Evolutionary conservation across 2,329 filamentous ascomycete species (phyloP).

Genomic region (Epichloe glyceriae): DNA sequence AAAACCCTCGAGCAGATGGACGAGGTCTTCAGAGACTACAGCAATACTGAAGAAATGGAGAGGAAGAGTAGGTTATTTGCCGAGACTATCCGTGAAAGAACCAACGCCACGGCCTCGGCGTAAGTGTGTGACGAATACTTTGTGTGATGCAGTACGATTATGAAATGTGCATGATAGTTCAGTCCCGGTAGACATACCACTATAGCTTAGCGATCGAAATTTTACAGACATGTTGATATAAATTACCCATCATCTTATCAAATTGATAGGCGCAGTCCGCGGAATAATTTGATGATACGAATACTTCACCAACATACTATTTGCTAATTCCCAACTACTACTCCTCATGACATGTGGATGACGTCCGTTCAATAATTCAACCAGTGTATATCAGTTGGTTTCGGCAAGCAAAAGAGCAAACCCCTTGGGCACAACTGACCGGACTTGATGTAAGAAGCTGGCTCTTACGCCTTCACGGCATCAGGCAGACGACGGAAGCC

Average conservation of each 20-base stretch:
- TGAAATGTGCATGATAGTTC: neutral
- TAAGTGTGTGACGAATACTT: neutral
- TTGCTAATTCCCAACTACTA: neutral
- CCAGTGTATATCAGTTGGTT: neutral
- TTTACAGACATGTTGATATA: neutral
- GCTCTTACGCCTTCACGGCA: conserved; percentile 4
- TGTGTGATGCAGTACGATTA: neutral
- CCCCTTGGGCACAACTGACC: too few relatives aligned
- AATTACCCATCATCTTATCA: too few relatives aligned
- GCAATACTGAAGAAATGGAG: conserved; percentile 11
- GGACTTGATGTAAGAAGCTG: too few relatives aligned
- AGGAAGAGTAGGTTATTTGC: conserved; percentile 3
- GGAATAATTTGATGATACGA: neutral
- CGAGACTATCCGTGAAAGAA: conserved; percentile 2
- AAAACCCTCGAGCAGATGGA: conserved; percentile 43
- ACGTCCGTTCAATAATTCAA: neutral
- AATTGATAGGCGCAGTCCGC: too few relatives aligned
- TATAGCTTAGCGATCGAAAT: neutral
- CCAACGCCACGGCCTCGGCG: neutral
- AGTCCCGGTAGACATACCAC: neutral
- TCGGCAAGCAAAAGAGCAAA: neutral
- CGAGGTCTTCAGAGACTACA: conserved; percentile 17
- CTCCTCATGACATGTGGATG: neutral
- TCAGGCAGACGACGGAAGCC: conserved; percentile 43
- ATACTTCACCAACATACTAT: neutral